Base-by-base conservation (phyloP, 2,329 filamentous ascomycete genomes). In the Neonectria neomacrospora region DNA sequence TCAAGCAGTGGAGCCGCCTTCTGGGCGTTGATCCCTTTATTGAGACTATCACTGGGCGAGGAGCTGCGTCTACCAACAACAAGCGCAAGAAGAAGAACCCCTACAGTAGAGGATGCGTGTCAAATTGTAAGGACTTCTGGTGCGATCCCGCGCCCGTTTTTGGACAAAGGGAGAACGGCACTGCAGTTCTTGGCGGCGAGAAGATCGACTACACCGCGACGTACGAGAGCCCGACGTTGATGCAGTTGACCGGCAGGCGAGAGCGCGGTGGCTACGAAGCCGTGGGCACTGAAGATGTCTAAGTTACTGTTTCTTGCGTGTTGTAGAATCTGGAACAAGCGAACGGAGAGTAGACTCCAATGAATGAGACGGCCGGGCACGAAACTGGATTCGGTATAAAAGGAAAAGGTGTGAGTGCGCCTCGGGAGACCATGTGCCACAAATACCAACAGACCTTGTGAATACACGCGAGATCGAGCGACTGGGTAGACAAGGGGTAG, bases 111-210 rank as follows among this genome's bases (percentile, higher is more conserved):
- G 96, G 96, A 8, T 84, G 93, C 41, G 71, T 96, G n/a, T 87
- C 90, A 63, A 99, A 99, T 76, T 99, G 96, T 79, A 91, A 88
- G 69, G 96, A 99, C 78, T 99, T 99, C 77, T 98, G 94, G 93
- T 95, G 92, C 73, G 96, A 98, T 75, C 89, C 92, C 2, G 90
- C 92, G 2, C 91, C 95, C 0, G 78, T 97, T 18, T 95, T 97
- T 76, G 89, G 91, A 11, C 88, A 85, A 71, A 86, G 91, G 61
- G 88, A 92, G 72, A 90, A 87, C 54, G 94, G 94, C 12, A 84
- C 85, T 45, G 94, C 91, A 0, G 81, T 94, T 76, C 80, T 99
- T 8, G 92, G 89, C 14, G 95, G 96, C 2, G 86, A 91, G 72
- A 81, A 85, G 41, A 88, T 99, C 50, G 93, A 97, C 79, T 99